Percentiles rank a stretch among this genome's conserved stretches.
These are phyloP conservation scores for Annulohypoxylon moriforme DNA, from an alignment of 495 filamentous ascomycete species.

Conservation along the genomic window DNA sequence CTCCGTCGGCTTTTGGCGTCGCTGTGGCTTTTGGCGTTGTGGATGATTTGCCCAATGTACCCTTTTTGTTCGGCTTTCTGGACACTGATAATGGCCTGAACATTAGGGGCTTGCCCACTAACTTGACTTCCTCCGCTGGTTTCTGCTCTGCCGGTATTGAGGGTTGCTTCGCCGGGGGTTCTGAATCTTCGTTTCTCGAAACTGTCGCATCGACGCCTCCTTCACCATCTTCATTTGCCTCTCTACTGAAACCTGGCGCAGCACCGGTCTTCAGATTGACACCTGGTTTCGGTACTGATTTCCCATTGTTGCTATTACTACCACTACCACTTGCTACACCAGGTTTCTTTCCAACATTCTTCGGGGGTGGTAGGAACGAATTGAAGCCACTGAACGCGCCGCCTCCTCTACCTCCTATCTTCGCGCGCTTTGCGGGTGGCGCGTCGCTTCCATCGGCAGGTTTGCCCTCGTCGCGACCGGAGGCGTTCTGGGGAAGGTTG, in stretches of 20 bases:
- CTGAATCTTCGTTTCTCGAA: slow-evolving; percentile 25
- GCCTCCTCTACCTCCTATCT: slow-evolving; percentile 59
- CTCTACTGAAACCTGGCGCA: slow-evolving; percentile 79
- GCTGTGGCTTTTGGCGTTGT: slow-evolving; percentile 3
- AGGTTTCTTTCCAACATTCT: slow-evolving; percentile 60
- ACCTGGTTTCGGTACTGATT: slow-evolving; percentile 56
- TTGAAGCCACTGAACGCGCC: slow-evolving; percentile 79
- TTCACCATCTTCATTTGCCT: slow-evolving; percentile 48
- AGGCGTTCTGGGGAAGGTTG: slow-evolving; percentile 67
- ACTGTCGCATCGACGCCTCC: slow-evolving; percentile 32
- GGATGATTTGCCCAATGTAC: slow-evolving; percentile 42
- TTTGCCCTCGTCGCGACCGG: slow-evolving; percentile 51
- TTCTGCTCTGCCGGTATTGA: slow-evolving; percentile 59
- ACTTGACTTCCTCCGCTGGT: slow-evolving; percentile 69
- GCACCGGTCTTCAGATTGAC: slow-evolving; percentile 84
- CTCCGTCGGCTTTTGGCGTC: slow-evolving; percentile 20
- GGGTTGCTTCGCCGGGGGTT: slow-evolving; percentile 48
- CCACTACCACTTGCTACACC: slow-evolving; percentile 47
- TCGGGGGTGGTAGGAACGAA: slow-evolving; percentile 87
- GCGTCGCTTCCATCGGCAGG: slow-evolving; percentile 47
- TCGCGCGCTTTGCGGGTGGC: slow-evolving; percentile 78
- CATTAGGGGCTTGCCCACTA: slow-evolving; percentile 82
- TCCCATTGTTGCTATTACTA: slow-evolving; percentile 45
- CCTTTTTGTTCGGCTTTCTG: slow-evolving; percentile 76
- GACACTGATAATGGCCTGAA: slow-evolving; percentile 89